Base-by-base conservation (phyloP, 176 grass and related monocot species). In the Musa troglodytarum region DNA sequence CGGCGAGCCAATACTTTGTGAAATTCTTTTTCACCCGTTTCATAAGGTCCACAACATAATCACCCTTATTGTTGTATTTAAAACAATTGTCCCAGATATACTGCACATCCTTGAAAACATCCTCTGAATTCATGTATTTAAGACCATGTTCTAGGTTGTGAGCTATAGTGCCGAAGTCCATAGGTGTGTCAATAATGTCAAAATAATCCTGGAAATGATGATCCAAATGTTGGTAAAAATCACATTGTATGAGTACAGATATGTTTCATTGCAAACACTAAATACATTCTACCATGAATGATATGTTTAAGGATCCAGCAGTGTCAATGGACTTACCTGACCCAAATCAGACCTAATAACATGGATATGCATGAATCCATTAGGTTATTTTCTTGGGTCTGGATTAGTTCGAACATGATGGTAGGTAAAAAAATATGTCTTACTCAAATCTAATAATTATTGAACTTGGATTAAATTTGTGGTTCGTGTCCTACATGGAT, bases 111-210 rank as follows among this genome's bases (percentile, higher is more conserved):
- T 83, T 99, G 64, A 84, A 99, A 68, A 99, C 86, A 87, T 93
- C 86, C 71, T 92, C 88, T 5, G 95, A 94, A 71, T 94, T 94
- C 90, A 87, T 83, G 78, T 99, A 94, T 78, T 99, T 99, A 49
- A 76, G 77, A 59, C 88, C 81, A 53, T 16, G 72, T 84, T 94
- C 91, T 78, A 99, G 81, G 69, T 92, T 77, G 77, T 94, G 68
- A 63, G 86, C 89, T 89, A 99, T 89, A 22, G 95, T 99, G 71
- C 95, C 82, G 86, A 99, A 99, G 91, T 99, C 95, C 91, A 94
- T 99, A 78, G 95, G 95, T 81, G 82, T 99, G 68, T 99, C 86
- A 21, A 99, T 99, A 59, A 99, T 75, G 82, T 99, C 90, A 86
- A 94, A 87, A 87, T 99, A 99, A 77, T 99, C 95, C 95, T 99